Conservation (phyloP, 495 filamentous ascomycete species). For the Xylaria venustula region DNA sequence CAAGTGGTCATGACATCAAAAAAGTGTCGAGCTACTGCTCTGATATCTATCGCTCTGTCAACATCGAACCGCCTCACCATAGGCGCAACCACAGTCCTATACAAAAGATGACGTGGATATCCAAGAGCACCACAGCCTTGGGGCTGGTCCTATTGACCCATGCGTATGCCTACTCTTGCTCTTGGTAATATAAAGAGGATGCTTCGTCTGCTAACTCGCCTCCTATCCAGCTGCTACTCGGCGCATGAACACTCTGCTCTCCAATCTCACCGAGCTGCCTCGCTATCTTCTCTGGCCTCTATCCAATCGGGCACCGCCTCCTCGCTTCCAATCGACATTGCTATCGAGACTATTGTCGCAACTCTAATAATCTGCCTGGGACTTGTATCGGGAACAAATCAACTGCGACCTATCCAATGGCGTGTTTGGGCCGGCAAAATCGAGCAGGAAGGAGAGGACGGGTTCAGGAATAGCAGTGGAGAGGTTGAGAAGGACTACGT, state of each 20-base stretch:
- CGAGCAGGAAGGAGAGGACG: slow-evolving; percentile 68
- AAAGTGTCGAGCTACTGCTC: not conserved
- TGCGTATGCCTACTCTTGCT: slow-evolving; percentile 54
- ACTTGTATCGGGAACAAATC: slow-evolving; percentile 66
- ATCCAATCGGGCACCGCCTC: slow-evolving; percentile 20
- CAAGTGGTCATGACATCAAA: not conserved
- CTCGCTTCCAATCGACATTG: slow-evolving; percentile 71
- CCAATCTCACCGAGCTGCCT: slow-evolving; percentile 54
- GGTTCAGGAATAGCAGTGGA: slow-evolving; percentile 71
- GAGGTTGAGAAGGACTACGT: slow-evolving; percentile 48
- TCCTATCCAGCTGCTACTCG: slow-evolving; percentile 69
- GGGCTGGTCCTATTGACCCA: slow-evolving; percentile 69
- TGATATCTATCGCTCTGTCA: too few relatives aligned
- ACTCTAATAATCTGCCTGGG: slow-evolving; percentile 67
- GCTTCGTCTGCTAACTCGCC: not conserved
- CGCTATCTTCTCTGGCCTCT: slow-evolving; percentile 46
- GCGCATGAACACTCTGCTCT: slow-evolving; percentile 79
- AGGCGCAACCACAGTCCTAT: not conserved
- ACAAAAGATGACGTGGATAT: slow-evolving; percentile 64
- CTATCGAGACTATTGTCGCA: slow-evolving; percentile 71
- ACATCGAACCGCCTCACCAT: too few relatives aligned
- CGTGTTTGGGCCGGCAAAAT: slow-evolving; percentile 80
- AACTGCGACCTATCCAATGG: slow-evolving; percentile 76
- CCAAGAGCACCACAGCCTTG: slow-evolving; percentile 60
- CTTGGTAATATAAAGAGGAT: not conserved